Evolutionary conservation across 129 eudicot genomes (phyloP), one percentile per base, ranked within the genome.

Genomic region (Chrysanthemum lavandulifolium): DNA sequence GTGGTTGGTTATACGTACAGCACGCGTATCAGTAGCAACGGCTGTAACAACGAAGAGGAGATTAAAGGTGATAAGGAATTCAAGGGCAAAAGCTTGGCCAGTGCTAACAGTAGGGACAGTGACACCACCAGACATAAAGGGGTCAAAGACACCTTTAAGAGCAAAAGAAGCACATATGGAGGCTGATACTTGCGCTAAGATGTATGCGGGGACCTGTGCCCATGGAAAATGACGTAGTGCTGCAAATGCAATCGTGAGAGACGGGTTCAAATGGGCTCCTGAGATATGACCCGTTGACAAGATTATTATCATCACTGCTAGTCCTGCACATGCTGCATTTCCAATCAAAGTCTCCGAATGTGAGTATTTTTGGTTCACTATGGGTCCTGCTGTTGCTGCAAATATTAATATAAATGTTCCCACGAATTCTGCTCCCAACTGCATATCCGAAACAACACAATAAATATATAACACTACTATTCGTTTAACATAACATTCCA

Each of bases 371-470:
- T 88, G 78, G 81, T 92, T 84, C 79, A 92, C 91, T 1, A 92
- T 89, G 0, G 96, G 94, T 56, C 85, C 97, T 3, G 97, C 97
- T 23, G 96, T 82, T 13, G 96, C 97, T 14, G 84, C 91, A 57
- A 92, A 92, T 71, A 92, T 85, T 16, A 92, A 52, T 57, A 92
- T 88, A 83, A 92, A 92, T 6, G 97, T 89, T 23, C 97, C 97
- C 52, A 92, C 85, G 43, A 92, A 92, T 75, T 92, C 97, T 50
- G 97, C 97, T 64, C 96, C 96, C 52, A 86, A 68, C 97, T 91
- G 81, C 79, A 72, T 4, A 13, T 56, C 29, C 53, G 5, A 53
- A 57, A 3, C 33, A 59, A 48, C 53, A 71, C 67, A 25, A 45
- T 75, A 7, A n/a, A n/a, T 9, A 10, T 57, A 16, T 2, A 47